Percentiles rank a stretch among this genome's conserved stretches.
These are phyloP conservation scores for Aurantiochytrium sp. DNA, from an alignment of 108 stramenopile species.

Conservation along the genomic window DNA sequence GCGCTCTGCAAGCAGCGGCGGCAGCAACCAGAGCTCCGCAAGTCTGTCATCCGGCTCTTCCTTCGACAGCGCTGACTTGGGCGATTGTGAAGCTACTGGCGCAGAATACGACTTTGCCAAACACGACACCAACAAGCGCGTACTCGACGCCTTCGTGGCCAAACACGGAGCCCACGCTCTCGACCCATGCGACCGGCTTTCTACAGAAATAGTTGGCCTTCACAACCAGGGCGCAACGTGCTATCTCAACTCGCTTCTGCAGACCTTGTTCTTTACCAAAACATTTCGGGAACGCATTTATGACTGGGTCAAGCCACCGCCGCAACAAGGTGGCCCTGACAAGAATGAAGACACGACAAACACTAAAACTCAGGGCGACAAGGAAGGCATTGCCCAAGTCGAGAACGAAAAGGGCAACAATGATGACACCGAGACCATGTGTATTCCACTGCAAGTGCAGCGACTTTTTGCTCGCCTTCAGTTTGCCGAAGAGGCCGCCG, in stretches of 20 bases:
- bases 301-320: slow-evolving; percentile 11
- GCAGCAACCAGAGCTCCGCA: neutral
- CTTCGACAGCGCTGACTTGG: neutral
- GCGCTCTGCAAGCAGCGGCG: neutral
- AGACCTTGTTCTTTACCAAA: slow-evolving; percentile 37
- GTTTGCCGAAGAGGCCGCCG: slow-evolving; percentile 15
- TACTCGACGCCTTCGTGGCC: neutral
- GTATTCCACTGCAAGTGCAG: slow-evolving; percentile 20
- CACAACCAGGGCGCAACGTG: slow-evolving; percentile 53
- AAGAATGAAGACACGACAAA: neutral
- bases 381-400: no score
- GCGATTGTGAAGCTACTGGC: neutral
- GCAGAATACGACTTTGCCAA: neutral
- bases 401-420: neutral
- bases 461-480: slow-evolving; percentile 8
- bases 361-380: neutral
- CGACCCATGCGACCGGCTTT: slow-evolving; percentile 6
- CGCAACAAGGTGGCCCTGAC: no score
- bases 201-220: slow-evolving; percentile 26
- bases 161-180: neutral
- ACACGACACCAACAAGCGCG: neutral
- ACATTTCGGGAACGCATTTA: slow-evolving; percentile 36
- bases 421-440: neutral
- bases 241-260: slow-evolving; percentile 54
- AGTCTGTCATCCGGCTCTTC: neutral